Evolutionary conservation across 1,284 basidiomycete genomes (phyloP), one percentile per base, ranked within the genome.

Genomic region (Apiotrichum siamense): DNA sequence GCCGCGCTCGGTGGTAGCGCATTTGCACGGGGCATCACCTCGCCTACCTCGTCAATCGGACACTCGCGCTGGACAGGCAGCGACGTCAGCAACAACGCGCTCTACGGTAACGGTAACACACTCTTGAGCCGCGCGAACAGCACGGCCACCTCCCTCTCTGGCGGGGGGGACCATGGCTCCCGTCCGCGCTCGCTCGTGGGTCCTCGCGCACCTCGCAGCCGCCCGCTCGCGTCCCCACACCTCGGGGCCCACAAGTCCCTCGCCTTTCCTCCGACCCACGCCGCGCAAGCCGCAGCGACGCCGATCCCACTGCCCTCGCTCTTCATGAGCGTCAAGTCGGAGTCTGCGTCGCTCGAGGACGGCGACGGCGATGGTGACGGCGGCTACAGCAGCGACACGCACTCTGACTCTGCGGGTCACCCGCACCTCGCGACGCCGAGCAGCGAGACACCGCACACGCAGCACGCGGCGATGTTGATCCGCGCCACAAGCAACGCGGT

Each of bases 131-230:
- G 50, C 17, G 36, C 50, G 4, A 48, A 50, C n/a, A 48, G 45
- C 42, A 55, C 49, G 0, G 46, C 33, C 29, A 61, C 54, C 11
- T 47, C 46, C n/a, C 54, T 46, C 36, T 65, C 62, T 2, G 60
- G 54, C 7, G 61, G 63, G 12, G 65, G 65, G 1, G 59, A 59
- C 17, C 50, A 63, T 24, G 65, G 46, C 12, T 62, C 61, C 10
- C 49, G 9, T 11, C 29, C 26, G 2, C 6, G n/a, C 3, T 7
- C 9, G 7, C 27, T 31, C n/a, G 17, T n/a, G 7, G 27, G 41
- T 9, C 41, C 41, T 12, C 41, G 41, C 12, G 41, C 27, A 10
- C 41, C 41, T 2, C 41, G 41, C 7, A 7, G 10, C 5, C 27
- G 41, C 40, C 20, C 40, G 17, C 25, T 17, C 5, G 27, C 27